phyloP scores from a whole-genome alignment of 2,329 filamentous ascomycete species.

The Diaporthe ilicicola region DNA sequence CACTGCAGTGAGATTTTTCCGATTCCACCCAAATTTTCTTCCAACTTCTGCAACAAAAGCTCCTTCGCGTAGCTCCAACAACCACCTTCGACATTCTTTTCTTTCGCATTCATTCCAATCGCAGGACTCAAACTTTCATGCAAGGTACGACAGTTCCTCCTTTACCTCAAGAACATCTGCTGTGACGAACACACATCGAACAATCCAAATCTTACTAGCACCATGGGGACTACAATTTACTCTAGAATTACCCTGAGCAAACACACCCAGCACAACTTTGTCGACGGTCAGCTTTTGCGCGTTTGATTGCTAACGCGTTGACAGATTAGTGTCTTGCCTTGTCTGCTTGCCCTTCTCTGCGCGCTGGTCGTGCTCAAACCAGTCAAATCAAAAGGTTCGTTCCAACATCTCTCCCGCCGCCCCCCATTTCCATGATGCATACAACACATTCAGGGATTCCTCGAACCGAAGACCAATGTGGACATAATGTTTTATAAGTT shows the following conservation, averaged over 20 bases:
- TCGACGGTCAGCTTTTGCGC: neutral
- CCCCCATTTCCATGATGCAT: slow-evolving; percentile 63
- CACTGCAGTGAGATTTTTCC: slow-evolving; percentile 29
- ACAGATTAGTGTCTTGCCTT: slow-evolving; percentile 25
- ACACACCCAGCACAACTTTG: slow-evolving; percentile 29
- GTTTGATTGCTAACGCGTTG: slow-evolving; percentile 15
- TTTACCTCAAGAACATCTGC: slow-evolving; percentile 39
- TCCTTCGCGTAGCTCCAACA: slow-evolving; percentile 8
- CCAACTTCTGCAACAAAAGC: slow-evolving; percentile 15
- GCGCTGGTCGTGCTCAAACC: neutral
- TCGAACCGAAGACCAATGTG: slow-evolving; percentile 73
- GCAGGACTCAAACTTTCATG: slow-evolving; percentile 26
- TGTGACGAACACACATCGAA: slow-evolving; percentile 59
- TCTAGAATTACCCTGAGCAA: slow-evolving; percentile 67
- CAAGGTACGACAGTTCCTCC: slow-evolving; percentile 40
- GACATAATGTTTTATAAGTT: slow-evolving; percentile 67
- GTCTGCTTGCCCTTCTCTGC: neutral
- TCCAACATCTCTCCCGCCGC: slow-evolving; percentile 28
- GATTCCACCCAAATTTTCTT: slow-evolving; percentile 25
- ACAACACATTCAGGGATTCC: slow-evolving; percentile 72
- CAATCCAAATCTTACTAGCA: slow-evolving; percentile 71
- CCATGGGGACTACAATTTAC: slow-evolving; percentile 62
- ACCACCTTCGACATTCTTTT: neutral
- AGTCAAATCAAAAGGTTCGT: slow-evolving; percentile 56
- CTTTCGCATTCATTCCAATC: neutral